phyloP scores from a whole-genome alignment of 1,139 yeast species.

The Casaregolazyma lundiana region DNA sequence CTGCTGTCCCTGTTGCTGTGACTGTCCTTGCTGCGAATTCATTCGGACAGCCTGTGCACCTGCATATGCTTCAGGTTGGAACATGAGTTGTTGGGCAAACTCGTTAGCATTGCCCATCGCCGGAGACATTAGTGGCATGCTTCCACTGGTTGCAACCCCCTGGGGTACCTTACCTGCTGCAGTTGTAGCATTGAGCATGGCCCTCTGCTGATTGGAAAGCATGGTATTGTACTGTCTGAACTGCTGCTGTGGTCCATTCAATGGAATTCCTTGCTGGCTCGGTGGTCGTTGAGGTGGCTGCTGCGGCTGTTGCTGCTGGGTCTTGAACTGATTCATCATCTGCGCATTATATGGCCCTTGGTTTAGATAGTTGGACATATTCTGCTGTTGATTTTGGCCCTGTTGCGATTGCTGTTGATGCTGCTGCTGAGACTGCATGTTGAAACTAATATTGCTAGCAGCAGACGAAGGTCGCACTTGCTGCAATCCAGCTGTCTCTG shows the following conservation, averaged over 20 bases:
- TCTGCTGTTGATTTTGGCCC: slow-evolving; percentile 19
- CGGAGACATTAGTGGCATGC: slow-evolving; percentile 18
- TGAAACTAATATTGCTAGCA: slow-evolving; percentile 12
- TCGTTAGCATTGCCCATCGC: slow-evolving; percentile 16
- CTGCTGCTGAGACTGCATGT: slow-evolving; percentile 18
- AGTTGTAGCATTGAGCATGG: slow-evolving; percentile 24
- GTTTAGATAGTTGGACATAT: slow-evolving; percentile 19
- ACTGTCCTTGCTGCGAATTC: slow-evolving; percentile 15
- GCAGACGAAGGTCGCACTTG: slow-evolving; percentile 9
- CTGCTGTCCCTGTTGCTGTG: slow-evolving; percentile 15
- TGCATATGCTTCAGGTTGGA: slow-evolving; percentile 16
- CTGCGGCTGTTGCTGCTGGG: slow-evolving; percentile 14
- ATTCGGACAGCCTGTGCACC: slow-evolving; percentile 14
- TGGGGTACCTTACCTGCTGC: slow-evolving; percentile 16
- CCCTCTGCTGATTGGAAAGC: slow-evolving; percentile 25
- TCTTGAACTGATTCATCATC: slow-evolving; percentile 26
- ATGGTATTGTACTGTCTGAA: slow-evolving; percentile 25
- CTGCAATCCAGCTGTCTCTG: slow-evolving; percentile 24
- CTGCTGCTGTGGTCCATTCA: slow-evolving; percentile 25
- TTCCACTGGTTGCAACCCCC: slow-evolving; percentile 13
- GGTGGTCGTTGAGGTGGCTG: slow-evolving; percentile 4
- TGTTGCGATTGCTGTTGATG: slow-evolving; percentile 23
- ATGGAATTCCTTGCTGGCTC: slow-evolving; percentile 7
- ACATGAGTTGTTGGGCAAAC: slow-evolving; percentile 13
- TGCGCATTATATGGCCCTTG: slow-evolving; percentile 23